Evolutionary conservation across 768 basidiomycete genomes (phyloP).

Genomic region (Suillus brevipes): DNA sequence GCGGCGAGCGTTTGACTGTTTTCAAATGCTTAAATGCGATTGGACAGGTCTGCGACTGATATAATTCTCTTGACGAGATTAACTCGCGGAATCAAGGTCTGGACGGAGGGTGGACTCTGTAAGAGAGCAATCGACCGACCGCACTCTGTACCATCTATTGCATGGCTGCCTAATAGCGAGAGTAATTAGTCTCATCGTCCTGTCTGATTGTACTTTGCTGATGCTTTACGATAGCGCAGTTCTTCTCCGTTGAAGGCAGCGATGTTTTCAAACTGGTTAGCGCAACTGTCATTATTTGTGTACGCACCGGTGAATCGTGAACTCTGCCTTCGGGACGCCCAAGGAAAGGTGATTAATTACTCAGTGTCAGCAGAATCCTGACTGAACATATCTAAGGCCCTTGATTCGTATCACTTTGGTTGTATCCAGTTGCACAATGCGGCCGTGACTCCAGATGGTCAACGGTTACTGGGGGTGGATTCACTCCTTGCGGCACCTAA

Average conservation of each 20-base stretch:
- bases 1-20: neutral
- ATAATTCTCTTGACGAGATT: slow-evolving; percentile 47
- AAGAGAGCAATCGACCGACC: slow-evolving; percentile 49
- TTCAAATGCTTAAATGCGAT: slow-evolving; percentile 8
- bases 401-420: slow-evolving; percentile 44
- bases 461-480: slow-evolving; percentile 50
- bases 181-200: slow-evolving; percentile 29
- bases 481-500: slow-evolving; percentile 42
- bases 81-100: slow-evolving; percentile 50
- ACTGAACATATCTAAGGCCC: slow-evolving; percentile 25
- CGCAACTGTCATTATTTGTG: slow-evolving; percentile 10
- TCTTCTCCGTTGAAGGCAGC: slow-evolving; percentile 52
- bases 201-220: slow-evolving; percentile 15
- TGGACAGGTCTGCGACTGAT: slow-evolving; percentile 48
- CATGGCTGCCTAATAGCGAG: slow-evolving; percentile 52
- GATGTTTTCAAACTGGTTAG: slow-evolving; percentile 47
- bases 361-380: neutral
- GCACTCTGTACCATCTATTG: slow-evolving; percentile 47
- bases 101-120: slow-evolving; percentile 58
- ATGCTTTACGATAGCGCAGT: slow-evolving; percentile 33
- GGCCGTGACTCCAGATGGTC: slow-evolving; percentile 47
- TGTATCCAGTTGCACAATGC: slow-evolving; percentile 50
- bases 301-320: slow-evolving; percentile 12
- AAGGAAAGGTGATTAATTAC: slow-evolving; percentile 36
- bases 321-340: slow-evolving; percentile 39